Evolutionary conservation across 306 rosid species (phyloP).

Genomic region (Vachellia pachyceras): DNA sequence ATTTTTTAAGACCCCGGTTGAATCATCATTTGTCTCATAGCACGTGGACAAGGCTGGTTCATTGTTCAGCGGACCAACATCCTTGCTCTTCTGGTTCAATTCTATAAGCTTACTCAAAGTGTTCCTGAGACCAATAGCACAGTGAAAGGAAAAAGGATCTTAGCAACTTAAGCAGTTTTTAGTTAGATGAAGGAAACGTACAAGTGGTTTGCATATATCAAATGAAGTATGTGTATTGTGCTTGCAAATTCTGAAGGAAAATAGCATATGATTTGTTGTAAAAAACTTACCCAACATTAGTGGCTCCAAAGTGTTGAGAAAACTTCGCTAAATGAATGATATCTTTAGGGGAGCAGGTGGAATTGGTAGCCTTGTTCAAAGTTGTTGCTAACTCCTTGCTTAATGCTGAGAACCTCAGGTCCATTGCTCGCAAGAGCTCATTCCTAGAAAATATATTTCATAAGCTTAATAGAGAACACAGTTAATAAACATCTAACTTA

Average conservation of each 20-base stretch:
- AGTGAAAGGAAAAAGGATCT: conserved; percentile 23
- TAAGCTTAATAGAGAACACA: conserved; percentile 40
- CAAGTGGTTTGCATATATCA: conserved; percentile 2
- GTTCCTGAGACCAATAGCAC: conserved; percentile 58
- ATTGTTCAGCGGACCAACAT: conserved; percentile 39
- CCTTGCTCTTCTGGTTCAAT: conserved; percentile 49
- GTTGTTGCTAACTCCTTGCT: conserved; percentile 59
- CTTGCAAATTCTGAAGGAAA: conserved; percentile 21
- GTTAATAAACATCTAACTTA: conserved; percentile 31
- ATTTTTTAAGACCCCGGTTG: conserved; percentile 38
- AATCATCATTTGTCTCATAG: conserved; percentile 42
- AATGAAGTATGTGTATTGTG: conserved; percentile 5
- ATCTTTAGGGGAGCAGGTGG: conserved; percentile 57
- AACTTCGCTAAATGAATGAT: conserved; percentile 50
- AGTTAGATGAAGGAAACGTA: conserved; percentile 14
- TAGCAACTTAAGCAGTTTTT: conserved; percentile 23
- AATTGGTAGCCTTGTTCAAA: conserved; percentile 55
- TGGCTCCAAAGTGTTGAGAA: conserved; percentile 69
- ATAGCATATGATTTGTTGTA: not conserved
- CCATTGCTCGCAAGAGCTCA: conserved; percentile 89
- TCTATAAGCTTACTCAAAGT: conserved; percentile 59
- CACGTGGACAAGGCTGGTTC: conserved; percentile 43
- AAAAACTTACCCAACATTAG: conserved; percentile 67
- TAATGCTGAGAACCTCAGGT: conserved; percentile 80
- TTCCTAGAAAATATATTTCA: conserved; percentile 68